phyloP scores from a whole-genome alignment of 139 green algal genomes.

The Chlorella ohadii region DNA sequence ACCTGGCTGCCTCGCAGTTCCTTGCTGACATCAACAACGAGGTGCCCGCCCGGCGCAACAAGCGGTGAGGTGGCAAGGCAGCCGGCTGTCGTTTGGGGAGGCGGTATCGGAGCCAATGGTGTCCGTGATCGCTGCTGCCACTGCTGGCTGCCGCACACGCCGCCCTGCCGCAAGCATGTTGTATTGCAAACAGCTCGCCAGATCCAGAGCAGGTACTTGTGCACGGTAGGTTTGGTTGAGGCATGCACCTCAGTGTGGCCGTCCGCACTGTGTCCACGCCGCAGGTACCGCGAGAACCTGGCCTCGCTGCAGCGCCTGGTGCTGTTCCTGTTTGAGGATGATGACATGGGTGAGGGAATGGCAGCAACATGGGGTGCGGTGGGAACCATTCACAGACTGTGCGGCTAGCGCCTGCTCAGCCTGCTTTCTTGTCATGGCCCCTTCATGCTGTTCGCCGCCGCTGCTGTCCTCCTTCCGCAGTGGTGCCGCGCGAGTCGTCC shows the following conservation, averaged over 20 bases:
- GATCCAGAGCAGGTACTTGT: too few relatives aligned
- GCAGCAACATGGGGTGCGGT: neutral
- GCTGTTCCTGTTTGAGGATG: slow-evolving; percentile 80
- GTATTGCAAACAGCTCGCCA: too few relatives aligned
- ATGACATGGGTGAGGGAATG: slow-evolving; percentile 66
- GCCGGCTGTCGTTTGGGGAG: too few relatives aligned
- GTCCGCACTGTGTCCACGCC: neutral
- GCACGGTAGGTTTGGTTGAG: too few relatives aligned
- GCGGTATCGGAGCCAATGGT: too few relatives aligned
- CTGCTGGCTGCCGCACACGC: too few relatives aligned
- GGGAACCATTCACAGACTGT: neutral
- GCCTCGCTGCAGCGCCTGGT: slow-evolving; percentile 75
- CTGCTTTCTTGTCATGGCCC: neutral
- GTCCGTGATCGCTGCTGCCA: too few relatives aligned
- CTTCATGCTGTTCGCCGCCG: too few relatives aligned
- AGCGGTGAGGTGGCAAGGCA: neutral
- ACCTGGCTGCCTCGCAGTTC: slow-evolving; percentile 76
- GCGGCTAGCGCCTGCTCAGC: neutral
- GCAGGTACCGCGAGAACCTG: slow-evolving; percentile 79
- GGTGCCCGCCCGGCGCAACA: neutral
- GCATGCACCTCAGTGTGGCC: neutral
- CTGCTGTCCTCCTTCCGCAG: slow-evolving; percentile 26
- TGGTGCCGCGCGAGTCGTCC: slow-evolving; percentile 77
- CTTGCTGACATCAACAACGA: slow-evolving; percentile 94
- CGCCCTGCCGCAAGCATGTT: too few relatives aligned